Evolutionary conservation across 176 grass and related monocot genomes (phyloP), one percentile per base, ranked within the genome.

Genomic region (Canna indica): DNA sequence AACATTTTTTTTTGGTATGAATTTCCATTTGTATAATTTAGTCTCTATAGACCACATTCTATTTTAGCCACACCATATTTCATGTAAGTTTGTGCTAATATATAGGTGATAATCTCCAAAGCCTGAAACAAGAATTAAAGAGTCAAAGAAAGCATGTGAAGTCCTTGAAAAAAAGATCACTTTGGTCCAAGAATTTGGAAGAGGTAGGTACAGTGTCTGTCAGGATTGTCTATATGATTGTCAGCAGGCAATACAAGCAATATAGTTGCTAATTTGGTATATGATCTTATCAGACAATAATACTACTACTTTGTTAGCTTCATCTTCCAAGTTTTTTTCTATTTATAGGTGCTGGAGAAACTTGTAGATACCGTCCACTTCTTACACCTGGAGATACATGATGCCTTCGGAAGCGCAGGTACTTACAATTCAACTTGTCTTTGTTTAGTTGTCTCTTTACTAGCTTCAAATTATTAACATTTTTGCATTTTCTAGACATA

Each of bases 301-400:
- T 17, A 5, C 41, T n/a, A n/a, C 41, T 44, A 10, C 41, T 44
- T 44, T 44, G 13, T 44, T 5, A 44, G 41, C 41, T 44, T 44
- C 13, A 44, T 44, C 4, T 44, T 44, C 41, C 41, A 44, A 44
- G 9, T 10, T 44, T 3, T 44, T 44, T 53, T 59, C 73, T 4
- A 11, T 56, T 53, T 66, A 27, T 83, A 97, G 93, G 94, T 99
- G 41, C 90, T 99, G 82, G 94, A 87, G 70, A 99, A 99, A 47
- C 86, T 99, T 67, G 89, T 99, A 56, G 89, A 99, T 50, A 90
- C 87, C 79, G 94, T 99, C 57, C 89, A 99, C 72, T 93, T 87
- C 73, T 90, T 99, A 73, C 88, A 93, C 87, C 76, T 93, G 77
- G 86, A 93, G 75, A 99, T 99, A 52, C 77, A 85, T 66, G 80